Conservation (phyloP, 768 basidiomycete species). For the Strobilomyces confusus region DNA sequence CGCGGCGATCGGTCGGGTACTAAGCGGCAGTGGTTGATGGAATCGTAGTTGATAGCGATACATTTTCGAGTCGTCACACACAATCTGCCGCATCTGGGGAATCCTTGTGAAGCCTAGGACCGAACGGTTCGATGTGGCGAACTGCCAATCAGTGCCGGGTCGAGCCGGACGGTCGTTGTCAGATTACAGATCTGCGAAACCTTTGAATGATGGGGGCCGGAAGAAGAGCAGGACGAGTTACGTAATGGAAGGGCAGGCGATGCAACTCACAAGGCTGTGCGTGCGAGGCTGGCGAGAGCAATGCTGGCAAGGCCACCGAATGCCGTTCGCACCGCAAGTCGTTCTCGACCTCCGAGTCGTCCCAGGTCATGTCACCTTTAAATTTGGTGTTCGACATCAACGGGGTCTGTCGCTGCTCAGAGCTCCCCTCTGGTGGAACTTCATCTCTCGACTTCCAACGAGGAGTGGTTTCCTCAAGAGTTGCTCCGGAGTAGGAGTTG, state of each 20-base stretch:
- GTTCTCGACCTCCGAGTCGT: slow-evolving; percentile 1
- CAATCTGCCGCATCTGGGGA: neutral
- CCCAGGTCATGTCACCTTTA: slow-evolving; percentile 8
- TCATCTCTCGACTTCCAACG: slow-evolving; percentile 33
- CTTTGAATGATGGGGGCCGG: too few relatives aligned
- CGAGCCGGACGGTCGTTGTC: too few relatives aligned
- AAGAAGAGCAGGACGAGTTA: neutral
- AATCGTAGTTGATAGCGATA: neutral
- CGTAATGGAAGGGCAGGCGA: too few relatives aligned
- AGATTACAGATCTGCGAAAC: too few relatives aligned
- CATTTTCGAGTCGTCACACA: neutral
- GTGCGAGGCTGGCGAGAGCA: too few relatives aligned
- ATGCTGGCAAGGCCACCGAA: slow-evolving; percentile 8
- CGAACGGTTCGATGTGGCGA: too few relatives aligned
- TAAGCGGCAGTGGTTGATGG: neutral
- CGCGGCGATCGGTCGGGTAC: neutral
- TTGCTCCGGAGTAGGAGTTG: slow-evolving; percentile 14
- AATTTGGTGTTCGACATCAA: slow-evolving; percentile 25
- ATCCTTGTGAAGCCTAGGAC: neutral
- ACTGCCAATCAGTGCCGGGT: too few relatives aligned
- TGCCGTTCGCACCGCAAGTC: slow-evolving; percentile 6
- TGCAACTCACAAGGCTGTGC: too few relatives aligned
- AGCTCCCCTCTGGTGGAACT: slow-evolving; percentile 22
- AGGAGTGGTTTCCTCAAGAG: slow-evolving; percentile 41
- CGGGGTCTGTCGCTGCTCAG: slow-evolving; percentile 5